phyloP scores from a whole-genome alignment of 139 green algal genomes.

The Chlorella sp. region DNA sequence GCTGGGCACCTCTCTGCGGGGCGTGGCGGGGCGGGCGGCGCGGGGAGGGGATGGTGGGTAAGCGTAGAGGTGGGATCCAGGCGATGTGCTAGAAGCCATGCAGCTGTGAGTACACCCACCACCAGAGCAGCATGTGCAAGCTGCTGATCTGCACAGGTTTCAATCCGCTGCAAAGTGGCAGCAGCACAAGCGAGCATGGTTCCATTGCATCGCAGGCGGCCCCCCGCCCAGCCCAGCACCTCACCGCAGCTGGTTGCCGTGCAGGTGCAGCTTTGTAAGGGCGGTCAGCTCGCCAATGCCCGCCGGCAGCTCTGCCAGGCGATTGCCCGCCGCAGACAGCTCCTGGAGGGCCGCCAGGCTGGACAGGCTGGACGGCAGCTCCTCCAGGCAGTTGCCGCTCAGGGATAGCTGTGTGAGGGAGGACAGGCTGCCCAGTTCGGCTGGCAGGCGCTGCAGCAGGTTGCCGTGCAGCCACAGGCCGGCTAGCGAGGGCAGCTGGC shows the following conservation, averaged over 20 bases:
- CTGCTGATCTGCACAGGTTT: too few relatives aligned
- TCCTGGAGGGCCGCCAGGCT: slow-evolving; percentile 52
- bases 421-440: slow-evolving; percentile 57
- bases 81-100: too few relatives aligned
- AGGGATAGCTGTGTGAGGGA: slow-evolving; percentile 65
- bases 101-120: too few relatives aligned
- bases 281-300: slow-evolving; percentile 50
- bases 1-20: slow-evolving; percentile 41
- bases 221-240: too few relatives aligned
- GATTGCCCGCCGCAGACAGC: slow-evolving; percentile 69
- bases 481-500: slow-evolving; percentile 60
- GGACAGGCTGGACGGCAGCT: slow-evolving; percentile 54
- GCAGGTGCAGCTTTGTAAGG: slow-evolving; percentile 62
- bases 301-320: slow-evolving; percentile 61
- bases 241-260: slow-evolving; percentile 64
- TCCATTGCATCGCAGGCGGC: too few relatives aligned
- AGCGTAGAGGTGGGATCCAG: too few relatives aligned
- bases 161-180: too few relatives aligned
- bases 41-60: too few relatives aligned
- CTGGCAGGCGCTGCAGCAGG: slow-evolving; percentile 65
- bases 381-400: slow-evolving; percentile 59
- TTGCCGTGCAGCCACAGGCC: slow-evolving; percentile 80
- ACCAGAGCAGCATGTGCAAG: too few relatives aligned
- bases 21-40: not conserved
- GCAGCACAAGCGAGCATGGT: too few relatives aligned